Base-by-base conservation (phyloP, 768 basidiomycete species). In the Russula compacta region DNA sequence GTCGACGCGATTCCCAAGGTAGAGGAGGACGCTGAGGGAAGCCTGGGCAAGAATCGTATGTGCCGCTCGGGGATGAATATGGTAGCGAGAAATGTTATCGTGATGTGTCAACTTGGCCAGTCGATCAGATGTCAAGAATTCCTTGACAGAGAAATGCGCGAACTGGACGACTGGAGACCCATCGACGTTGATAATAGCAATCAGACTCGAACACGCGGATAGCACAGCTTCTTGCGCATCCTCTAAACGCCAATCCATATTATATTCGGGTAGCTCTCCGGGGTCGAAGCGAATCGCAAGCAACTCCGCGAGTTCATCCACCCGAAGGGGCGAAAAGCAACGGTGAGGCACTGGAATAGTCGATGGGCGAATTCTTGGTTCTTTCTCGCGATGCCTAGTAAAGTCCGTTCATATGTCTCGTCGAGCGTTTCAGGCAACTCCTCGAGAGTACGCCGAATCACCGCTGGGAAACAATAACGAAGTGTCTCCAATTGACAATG, bases 101-200 rank as follows among this genome's bases (percentile, higher is more conserved):
- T 29, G 24, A 29, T n/a, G n/a, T 10, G 9, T 29, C 0, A 39
- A 24, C 3, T 17, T 8, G 6, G 33, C n/a, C 10, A 62, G 44
- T 29, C 50, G 56, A 6, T 47, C 8, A 1, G 61, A 62, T 15
- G 39, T 51, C 42, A 62, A 57, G 56, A 46, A 62, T 17, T 62
- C 61, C 14, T 62, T 57, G 9, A 62, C 61, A 1, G 61, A 62
- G n/a, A 62, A 62, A 32, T 62, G 61, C 0, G 61, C 49, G 39
- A 62, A 62, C 15, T 62, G 61, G 5, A 62, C 61, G 1, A 57
- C 17, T 15, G 29, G 42, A 2, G 35, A 50, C 6, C 56, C 51
- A 17, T 44, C 24, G 2, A 56, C 61, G n/a, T 55, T 46, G 36
- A 52, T 40, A 1, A 62, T 15, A 0, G 19, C 2, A 29, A 57